Percentiles rank a stretch among this genome's conserved stretches.
phyloP scores from a whole-genome alignment of 164 flowering plant genomes.

The Brasenia schreberi region DNA sequence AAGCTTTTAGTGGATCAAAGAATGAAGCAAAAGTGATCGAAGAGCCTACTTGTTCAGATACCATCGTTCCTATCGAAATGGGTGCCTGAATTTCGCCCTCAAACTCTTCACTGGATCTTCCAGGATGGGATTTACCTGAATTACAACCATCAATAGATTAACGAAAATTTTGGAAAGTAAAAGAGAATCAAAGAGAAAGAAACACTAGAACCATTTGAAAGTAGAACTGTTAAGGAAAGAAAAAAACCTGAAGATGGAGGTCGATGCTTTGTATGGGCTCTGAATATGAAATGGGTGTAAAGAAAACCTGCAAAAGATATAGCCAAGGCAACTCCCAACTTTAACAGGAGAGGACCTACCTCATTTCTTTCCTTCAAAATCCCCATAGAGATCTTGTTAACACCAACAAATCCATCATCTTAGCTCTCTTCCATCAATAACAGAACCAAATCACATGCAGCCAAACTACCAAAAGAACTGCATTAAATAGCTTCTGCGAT shows the following conservation, averaged over 20 bases:
- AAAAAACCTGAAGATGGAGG: slow-evolving; percentile 22
- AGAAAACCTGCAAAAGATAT: slow-evolving; percentile 61
- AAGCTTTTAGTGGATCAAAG: neutral
- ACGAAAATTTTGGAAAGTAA: neutral
- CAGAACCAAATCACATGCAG: neutral
- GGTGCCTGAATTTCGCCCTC: no score
- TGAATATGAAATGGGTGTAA: slow-evolving; percentile 25
- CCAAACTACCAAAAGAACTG: neutral
- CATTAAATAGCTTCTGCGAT: no score
- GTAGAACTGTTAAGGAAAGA: neutral
- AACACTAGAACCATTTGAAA: neutral
- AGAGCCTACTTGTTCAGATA: neutral
- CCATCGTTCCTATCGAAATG: neutral
- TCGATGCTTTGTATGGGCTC: slow-evolving; percentile 8
- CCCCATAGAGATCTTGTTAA: slow-evolving; percentile 9
- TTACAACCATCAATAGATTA: neutral
- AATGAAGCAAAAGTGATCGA: neutral
- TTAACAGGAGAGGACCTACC: slow-evolving; percentile 32
- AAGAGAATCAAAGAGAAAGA: neutral
- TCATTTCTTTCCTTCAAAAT: slow-evolving; percentile 20
- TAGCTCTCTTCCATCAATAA: neutral
- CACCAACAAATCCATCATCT: slow-evolving; percentile 1
- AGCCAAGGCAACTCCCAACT: slow-evolving; percentile 67
- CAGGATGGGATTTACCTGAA: neutral
- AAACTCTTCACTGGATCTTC: neutral